Evolutionary conservation across 257 asterid species (phyloP).

Genomic region (Forsythia suspensa): DNA sequence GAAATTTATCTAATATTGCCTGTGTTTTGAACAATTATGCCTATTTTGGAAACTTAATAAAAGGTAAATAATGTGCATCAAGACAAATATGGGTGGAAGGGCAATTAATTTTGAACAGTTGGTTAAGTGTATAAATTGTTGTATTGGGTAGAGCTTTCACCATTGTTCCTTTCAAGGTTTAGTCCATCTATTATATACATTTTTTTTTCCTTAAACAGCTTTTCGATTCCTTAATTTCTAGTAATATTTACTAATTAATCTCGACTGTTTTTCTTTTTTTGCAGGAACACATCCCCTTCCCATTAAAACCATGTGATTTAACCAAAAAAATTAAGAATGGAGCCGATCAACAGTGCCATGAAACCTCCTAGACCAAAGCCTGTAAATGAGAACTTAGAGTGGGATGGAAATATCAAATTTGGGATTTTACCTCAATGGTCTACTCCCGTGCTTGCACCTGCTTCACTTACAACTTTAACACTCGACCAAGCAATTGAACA

Average conservation of each 20-base stretch:
- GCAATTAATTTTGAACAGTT: not conserved
- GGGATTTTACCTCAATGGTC: not conserved
- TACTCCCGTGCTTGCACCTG: not conserved
- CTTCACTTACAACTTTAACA: not conserved
- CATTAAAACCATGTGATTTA: not conserved
- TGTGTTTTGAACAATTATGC: not conserved
- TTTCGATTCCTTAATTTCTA: not conserved
- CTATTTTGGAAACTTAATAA: not conserved
- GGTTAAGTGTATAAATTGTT: not conserved
- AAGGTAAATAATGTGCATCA: not conserved
- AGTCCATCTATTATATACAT: not conserved
- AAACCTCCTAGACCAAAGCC: not conserved
- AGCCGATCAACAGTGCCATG: not conserved
- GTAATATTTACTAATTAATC: too few species aligned
- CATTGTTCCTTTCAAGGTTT: not conserved
- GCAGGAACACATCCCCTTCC: not conserved
- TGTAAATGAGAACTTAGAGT: not conserved
- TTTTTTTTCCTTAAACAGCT: too few species aligned
- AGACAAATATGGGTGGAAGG: not conserved
- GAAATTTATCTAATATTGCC: not conserved
- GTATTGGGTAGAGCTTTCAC: not conserved
- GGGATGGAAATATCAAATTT: not conserved
- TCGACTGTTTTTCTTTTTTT: not conserved
- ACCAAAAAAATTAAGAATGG: not conserved
- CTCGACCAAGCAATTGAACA: constrained; percentile 15